Conservation (phyloP, 371 early-diverging fungal genomes). For the Rhizoclosmatium hyalinum region DNA sequence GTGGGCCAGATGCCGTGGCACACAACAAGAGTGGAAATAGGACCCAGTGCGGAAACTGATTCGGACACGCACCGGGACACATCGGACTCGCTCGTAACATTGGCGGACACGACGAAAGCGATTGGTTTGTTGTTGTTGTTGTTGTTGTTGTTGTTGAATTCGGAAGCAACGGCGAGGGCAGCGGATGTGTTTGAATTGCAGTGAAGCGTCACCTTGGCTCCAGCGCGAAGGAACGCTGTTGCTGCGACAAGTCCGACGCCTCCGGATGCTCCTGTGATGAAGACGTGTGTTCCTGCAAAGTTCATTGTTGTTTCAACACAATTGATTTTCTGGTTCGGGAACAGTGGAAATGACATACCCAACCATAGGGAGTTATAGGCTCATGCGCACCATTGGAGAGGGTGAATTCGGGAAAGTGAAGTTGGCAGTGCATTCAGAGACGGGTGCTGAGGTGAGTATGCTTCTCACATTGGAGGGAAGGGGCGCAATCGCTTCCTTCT, state of each 20-base stretch:
- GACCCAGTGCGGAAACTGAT: conserved; percentile 34
- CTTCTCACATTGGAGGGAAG: no score
- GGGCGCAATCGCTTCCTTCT: not conserved
- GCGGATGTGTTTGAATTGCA: conserved; percentile 43
- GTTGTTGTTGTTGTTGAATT: not conserved
- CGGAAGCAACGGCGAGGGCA: conserved; percentile 35
- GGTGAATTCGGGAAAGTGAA: conserved; percentile 65
- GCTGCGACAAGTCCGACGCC: conserved; percentile 47
- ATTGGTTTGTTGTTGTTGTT: conserved; percentile 33
- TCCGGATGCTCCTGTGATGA: conserved; percentile 48
- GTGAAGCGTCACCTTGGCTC: conserved; percentile 55
- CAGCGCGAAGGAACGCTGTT: conserved; percentile 41
- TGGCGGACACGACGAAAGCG: conserved; percentile 36
- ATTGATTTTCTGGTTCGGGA: no score
- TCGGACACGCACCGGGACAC: not conserved
- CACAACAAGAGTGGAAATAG: conserved; percentile 53
- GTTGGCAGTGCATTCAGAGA: conserved; percentile 44
- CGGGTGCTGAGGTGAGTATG: conserved; percentile 8
- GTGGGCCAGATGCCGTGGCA: conserved; percentile 63
- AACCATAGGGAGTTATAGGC: conserved; percentile 47
- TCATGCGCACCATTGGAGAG: conserved; percentile 52
- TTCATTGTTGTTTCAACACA: not conserved
- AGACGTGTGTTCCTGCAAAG: conserved; percentile 36
- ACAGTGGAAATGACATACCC: not conserved
- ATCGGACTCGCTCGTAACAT: not conserved